Conservation (phyloP, 306 rosid genomes). For the Cercis canadensis region DNA sequence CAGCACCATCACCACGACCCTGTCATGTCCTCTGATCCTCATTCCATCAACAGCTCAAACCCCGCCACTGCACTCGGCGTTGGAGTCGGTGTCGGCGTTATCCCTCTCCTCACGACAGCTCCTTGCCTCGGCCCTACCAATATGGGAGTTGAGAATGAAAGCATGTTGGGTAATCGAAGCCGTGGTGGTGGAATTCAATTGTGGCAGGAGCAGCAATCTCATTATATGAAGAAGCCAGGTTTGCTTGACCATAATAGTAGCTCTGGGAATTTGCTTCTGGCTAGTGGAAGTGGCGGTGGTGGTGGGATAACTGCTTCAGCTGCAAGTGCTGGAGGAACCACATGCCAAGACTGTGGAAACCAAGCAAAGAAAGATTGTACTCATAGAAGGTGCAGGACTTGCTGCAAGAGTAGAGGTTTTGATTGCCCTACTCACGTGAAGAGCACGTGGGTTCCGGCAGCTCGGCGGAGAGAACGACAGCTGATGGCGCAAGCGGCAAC, state of each 20-base stretch:
- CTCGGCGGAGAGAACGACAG: slow-evolving; percentile 89
- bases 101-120: slow-evolving; percentile 67
- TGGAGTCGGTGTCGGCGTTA: slow-evolving; percentile 77
- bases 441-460: slow-evolving; percentile 96
- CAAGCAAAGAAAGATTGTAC: slow-evolving; percentile 94
- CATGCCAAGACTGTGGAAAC: slow-evolving; percentile 95
- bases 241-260: slow-evolving; percentile 41
- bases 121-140: slow-evolving; percentile 49
- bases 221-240: slow-evolving; percentile 61
- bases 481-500: slow-evolving; percentile 33
- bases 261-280: slow-evolving; percentile 42
- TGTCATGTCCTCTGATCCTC: slow-evolving; percentile 51
- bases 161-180: slow-evolving; percentile 27
- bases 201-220: slow-evolving; percentile 69
- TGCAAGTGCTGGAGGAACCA: slow-evolving; percentile 44
- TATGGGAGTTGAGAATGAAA: slow-evolving; percentile 30
- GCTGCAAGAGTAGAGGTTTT: slow-evolving; percentile 90
- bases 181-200: slow-evolving; percentile 74
- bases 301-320: slow-evolving; percentile 46
- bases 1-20: slow-evolving; percentile 36
- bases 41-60: slow-evolving; percentile 49
- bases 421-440: slow-evolving; percentile 92
- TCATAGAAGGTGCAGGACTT: slow-evolving; percentile 85
- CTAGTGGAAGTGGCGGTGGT: slow-evolving; percentile 22
- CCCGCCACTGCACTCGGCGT: slow-evolving; percentile 84